phyloP scores from a whole-genome alignment of 257 asterid genomes.

The Solanum boliviense region DNA sequence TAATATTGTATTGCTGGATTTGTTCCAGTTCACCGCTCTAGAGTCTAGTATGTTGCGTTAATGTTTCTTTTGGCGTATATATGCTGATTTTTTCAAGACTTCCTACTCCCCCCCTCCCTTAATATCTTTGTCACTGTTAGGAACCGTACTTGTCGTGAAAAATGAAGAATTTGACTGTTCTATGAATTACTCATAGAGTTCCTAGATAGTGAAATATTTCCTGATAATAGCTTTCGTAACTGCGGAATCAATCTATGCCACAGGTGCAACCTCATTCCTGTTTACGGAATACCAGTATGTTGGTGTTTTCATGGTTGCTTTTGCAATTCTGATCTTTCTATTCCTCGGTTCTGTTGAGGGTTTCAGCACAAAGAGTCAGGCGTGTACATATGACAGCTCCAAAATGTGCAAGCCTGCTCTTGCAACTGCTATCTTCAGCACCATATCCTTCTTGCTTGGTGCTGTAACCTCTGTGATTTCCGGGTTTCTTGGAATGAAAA shows the following conservation, averaged over 20 bases:
- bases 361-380: constrained; percentile 46
- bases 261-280: constrained; percentile 82
- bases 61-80: background rate
- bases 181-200: background rate
- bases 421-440: constrained; percentile 69
- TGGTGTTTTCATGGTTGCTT: constrained; percentile 72
- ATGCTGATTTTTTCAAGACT: background rate
- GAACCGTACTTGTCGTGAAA: background rate
- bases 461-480: constrained; percentile 74
- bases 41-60: background rate
- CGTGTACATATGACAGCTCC: constrained; percentile 50
- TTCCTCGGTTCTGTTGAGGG: constrained; percentile 89
- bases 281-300: constrained; percentile 65
- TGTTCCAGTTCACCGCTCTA: background rate
- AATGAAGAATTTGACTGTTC: background rate
- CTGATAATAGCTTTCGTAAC: background rate
- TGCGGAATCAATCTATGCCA: background rate
- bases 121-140: background rate
- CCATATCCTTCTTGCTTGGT: constrained; percentile 65
- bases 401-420: constrained; percentile 71
- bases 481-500: constrained; percentile 85
- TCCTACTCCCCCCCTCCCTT: too few species aligned
- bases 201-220: background rate
- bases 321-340: constrained; percentile 58
- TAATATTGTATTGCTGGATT: background rate